phyloP scores from a whole-genome alignment of 495 filamentous ascomycete species.

The Podospora australis region DNA sequence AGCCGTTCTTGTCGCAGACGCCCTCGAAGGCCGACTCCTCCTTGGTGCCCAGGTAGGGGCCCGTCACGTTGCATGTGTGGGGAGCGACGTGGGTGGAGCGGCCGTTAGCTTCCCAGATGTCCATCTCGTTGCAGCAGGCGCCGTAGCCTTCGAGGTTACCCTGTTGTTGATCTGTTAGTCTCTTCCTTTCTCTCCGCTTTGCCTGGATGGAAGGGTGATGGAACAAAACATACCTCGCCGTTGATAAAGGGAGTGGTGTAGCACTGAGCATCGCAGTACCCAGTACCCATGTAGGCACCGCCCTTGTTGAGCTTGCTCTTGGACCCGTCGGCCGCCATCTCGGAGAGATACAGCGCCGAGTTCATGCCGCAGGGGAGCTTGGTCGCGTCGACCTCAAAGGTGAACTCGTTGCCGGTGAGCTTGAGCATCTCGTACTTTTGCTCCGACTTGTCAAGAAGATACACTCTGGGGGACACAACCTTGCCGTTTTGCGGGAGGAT shows the following conservation, averaged over 20 bases:
- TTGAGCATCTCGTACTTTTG: conserved; percentile 55
- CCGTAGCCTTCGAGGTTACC: conserved; percentile 46
- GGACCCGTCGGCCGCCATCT: conserved; percentile 54
- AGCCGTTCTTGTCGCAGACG: conserved; percentile 61
- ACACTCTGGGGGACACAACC: conserved; percentile 49
- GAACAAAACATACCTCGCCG: conserved; percentile 38
- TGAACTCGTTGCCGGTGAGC: conserved; percentile 53
- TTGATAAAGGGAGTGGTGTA: conserved; percentile 51
- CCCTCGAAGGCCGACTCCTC: conserved; percentile 44
- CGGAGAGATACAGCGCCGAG: conserved; percentile 60
- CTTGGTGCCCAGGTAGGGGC: conserved; percentile 45
- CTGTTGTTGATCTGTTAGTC: conserved; percentile 12
- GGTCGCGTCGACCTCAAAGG: conserved; percentile 58
- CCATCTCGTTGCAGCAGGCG: conserved; percentile 59
- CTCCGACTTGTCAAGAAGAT: conserved; percentile 48
- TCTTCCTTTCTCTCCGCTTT: neutral
- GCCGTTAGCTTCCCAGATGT: conserved; percentile 61
- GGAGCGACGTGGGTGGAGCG: conserved; percentile 50
- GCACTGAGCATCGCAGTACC: conserved; percentile 70
- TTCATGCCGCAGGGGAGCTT: conserved; percentile 61
- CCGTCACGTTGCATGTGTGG: conserved; percentile 48
- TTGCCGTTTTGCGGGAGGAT: conserved; percentile 11
- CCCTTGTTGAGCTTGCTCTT: conserved; percentile 50
- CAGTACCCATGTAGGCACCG: conserved; percentile 59
- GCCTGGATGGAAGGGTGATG: neutral